Conservation (phyloP, 768 basidiomycete genomes). For the Rhizopogon sp. region DNA sequence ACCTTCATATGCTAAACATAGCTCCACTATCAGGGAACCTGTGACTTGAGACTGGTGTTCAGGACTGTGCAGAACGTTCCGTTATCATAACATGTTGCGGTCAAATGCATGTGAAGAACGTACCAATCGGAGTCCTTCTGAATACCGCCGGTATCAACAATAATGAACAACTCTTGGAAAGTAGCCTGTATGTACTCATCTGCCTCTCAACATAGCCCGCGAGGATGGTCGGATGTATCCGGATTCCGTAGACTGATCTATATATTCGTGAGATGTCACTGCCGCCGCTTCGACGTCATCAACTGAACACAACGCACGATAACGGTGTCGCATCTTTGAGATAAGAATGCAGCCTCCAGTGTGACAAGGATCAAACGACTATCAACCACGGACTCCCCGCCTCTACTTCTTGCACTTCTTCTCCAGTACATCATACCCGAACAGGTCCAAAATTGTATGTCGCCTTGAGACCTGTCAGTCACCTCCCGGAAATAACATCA, state of each 20-base stretch:
- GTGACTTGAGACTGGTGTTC: constrained; percentile 80
- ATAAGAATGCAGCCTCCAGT: constrained; percentile 79
- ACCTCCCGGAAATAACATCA: constrained; percentile 24
- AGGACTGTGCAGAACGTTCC: constrained; percentile 44
- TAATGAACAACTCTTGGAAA: constrained; percentile 75
- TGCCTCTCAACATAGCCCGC: constrained; percentile 81
- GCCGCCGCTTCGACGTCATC: constrained; percentile 35
- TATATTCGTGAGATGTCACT: constrained; percentile 30
- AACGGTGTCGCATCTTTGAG: constrained; percentile 40
- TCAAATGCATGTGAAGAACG: constrained; percentile 17
- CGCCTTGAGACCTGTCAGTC: constrained; percentile 45
- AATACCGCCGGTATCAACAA: constrained; percentile 53
- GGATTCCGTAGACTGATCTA: constrained; percentile 27
- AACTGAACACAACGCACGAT: constrained; percentile 54
- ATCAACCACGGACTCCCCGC: constrained; percentile 74
- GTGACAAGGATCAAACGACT: constrained; percentile 91
- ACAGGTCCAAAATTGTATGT: constrained; percentile 70
- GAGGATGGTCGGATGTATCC: constrained; percentile 41
- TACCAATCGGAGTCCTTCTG: constrained; percentile 58
- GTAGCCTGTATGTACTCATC: constrained; percentile 77
- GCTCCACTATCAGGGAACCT: constrained; percentile 76
- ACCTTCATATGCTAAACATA: no score
- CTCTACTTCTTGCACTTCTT: constrained; percentile 57
- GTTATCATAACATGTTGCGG: constrained; percentile 7
- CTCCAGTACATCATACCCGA: constrained; percentile 35